A percentile compares a stretch with the other conserved stretches of the same genome.
These are phyloP conservation scores for Gossypium australe DNA, from an alignment of 345 rosid genomes.

Conservation along the genomic window DNA sequence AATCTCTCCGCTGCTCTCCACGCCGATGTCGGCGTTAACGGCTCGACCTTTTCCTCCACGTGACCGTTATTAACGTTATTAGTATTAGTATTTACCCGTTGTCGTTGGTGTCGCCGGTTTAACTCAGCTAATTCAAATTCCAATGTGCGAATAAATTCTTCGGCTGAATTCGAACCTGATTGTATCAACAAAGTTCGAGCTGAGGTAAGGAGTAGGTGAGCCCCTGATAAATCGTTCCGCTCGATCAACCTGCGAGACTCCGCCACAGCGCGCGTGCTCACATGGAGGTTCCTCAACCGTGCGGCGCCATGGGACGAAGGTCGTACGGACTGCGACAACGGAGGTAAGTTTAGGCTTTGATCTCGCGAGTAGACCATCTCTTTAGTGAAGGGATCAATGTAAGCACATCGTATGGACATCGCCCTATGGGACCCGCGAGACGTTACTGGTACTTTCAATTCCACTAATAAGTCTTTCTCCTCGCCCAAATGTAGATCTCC, in stretches of 20 bases:
- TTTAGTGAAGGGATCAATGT: constrained; percentile 47
- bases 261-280: constrained; percentile 59
- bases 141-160: constrained; percentile 44
- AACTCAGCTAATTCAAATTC: constrained; percentile 67
- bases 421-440: constrained; percentile 42
- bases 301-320: constrained; percentile 37
- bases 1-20: constrained; percentile 91
- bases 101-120: constrained; percentile 26
- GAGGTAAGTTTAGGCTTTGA: constrained; percentile 43
- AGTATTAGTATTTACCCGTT: background rate
- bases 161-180: constrained; percentile 35
- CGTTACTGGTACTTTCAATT: constrained; percentile 48
- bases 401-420: constrained; percentile 58
- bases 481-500: constrained; percentile 75
- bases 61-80: background rate
- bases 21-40: constrained; percentile 82
- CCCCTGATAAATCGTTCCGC: constrained; percentile 49
- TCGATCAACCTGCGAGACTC: constrained; percentile 65
- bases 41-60: constrained; percentile 47
- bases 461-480: constrained; percentile 67
- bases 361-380: constrained; percentile 42
- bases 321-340: constrained; percentile 43
- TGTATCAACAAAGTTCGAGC: constrained; percentile 66
- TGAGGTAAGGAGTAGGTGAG: constrained; percentile 56
- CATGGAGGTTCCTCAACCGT: constrained; percentile 68